A percentile compares a stretch with the other conserved stretches of the same genome.
Evolutionary conservation across 768 basidiomycete genomes (phyloP).

Genomic region (Termitomyces sp.): DNA sequence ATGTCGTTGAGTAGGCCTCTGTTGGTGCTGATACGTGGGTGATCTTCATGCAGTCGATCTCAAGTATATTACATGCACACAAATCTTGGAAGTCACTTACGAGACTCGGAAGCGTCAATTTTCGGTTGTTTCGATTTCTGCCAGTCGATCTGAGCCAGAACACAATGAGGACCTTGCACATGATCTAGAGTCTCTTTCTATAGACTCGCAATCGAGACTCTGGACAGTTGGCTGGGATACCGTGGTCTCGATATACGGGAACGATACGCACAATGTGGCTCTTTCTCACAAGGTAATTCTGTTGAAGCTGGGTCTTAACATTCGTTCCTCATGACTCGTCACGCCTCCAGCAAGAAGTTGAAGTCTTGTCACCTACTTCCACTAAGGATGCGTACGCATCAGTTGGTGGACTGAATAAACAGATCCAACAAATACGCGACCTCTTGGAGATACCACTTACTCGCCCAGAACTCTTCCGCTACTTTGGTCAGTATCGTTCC

Average conservation of each 20-base stretch:
- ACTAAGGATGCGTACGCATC: conserved; percentile 63
- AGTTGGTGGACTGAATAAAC: conserved; percentile 85
- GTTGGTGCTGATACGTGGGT: conserved; percentile 2
- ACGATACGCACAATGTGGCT: conserved; percentile 21
- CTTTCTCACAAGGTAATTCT: conserved; percentile 32
- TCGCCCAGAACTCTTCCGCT: conserved; percentile 74
- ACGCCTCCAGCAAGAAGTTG: conserved; percentile 38
- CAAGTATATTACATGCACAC: conserved; percentile 60
- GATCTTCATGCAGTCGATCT: conserved; percentile 53
- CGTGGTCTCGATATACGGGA: conserved; percentile 39
- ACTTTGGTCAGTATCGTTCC: conserved; percentile 54
- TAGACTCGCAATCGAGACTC: conserved; percentile 36
- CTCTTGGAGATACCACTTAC: conserved; percentile 84
- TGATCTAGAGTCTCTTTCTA: conserved; percentile 40
- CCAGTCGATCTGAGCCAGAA: conserved; percentile 16
- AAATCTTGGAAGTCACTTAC: conserved; percentile 59
- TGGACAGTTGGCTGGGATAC: conserved; percentile 75
- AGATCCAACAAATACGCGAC: conserved; percentile 82
- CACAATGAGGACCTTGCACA: conserved; percentile 30
- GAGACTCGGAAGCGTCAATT: conserved; percentile 61
- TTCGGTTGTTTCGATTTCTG: conserved; percentile 43
- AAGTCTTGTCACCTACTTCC: conserved; percentile 40
- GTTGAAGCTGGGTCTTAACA: background rate
- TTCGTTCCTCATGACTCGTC: conserved; percentile 11
- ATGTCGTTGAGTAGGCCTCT: conserved; percentile 5